Conservation (phyloP, 805 yeast genomes). For the Yarrowia bubula region DNA sequence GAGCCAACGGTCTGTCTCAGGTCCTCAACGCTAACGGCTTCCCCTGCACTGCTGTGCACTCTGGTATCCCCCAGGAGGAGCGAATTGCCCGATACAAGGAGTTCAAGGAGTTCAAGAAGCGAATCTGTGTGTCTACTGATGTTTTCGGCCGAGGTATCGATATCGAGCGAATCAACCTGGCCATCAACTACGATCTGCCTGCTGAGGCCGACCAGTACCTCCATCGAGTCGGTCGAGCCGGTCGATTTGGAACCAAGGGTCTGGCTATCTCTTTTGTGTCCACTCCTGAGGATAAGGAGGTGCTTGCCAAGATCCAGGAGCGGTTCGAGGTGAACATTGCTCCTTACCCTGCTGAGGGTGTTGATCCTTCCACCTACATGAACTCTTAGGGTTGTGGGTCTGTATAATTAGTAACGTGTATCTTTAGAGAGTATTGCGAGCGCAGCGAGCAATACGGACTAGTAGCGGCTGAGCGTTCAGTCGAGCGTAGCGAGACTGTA, state of each 20-base stretch:
- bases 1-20: conserved; percentile 90
- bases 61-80: conserved; percentile 94
- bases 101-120: conserved; percentile 96
- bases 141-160: conserved; percentile 99
- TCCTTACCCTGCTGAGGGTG: conserved; percentile 96
- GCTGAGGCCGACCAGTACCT: conserved; percentile 95
- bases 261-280: conserved; percentile 89
- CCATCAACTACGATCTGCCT: conserved; percentile 96
- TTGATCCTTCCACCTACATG: conserved; percentile 97
- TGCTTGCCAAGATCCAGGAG: conserved; percentile 88
- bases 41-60: conserved; percentile 96
- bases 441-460: no score
- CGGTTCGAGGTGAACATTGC: conserved; percentile 94
- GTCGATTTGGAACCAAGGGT: conserved; percentile 99
- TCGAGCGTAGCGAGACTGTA: no score
- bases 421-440: no score
- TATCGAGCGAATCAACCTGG: conserved; percentile 96
- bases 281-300: conserved; percentile 82
- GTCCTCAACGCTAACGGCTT: conserved; percentile 87
- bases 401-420: conserved; percentile 28
- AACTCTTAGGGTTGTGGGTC: conserved; percentile 51
- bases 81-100: conserved; percentile 95
- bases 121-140: conserved; percentile 98
- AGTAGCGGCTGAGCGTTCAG: no score
- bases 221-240: conserved; percentile 99